A percentile compares a stretch with the other conserved stretches of the same genome.
phyloP scores from a whole-genome alignment of 441 rosid species.

The Arabidopsis lyrata region DNA sequence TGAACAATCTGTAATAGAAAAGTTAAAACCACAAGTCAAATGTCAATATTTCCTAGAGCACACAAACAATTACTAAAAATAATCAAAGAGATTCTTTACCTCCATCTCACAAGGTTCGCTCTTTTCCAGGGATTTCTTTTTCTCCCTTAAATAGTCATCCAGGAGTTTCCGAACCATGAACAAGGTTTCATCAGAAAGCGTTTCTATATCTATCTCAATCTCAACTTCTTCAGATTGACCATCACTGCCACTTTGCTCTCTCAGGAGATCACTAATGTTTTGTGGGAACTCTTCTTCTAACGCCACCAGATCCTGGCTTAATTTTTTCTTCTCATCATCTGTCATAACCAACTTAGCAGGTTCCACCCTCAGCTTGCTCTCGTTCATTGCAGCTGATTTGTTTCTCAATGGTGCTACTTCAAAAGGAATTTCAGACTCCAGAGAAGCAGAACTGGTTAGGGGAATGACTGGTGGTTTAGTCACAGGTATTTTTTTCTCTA shows the following conservation, averaged over 20 bases:
- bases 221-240: constrained; percentile 73
- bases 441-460: constrained; percentile 43
- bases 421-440: constrained; percentile 47
- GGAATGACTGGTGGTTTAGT: constrained; percentile 44
- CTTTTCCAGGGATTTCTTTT: constrained; percentile 55
- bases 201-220: constrained; percentile 88
- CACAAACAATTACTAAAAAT: constrained; percentile 23
- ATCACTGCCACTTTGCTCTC: constrained; percentile 62
- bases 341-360: constrained; percentile 63
- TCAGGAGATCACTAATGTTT: constrained; percentile 69
- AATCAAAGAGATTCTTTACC: constrained; percentile 50
- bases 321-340: constrained; percentile 63
- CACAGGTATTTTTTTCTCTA: constrained; percentile 75
- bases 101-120: constrained; percentile 78
- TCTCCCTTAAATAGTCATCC: constrained; percentile 69
- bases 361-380: constrained; percentile 48
- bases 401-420: constrained; percentile 51
- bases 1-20: constrained; percentile 62
- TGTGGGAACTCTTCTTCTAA: constrained; percentile 76
- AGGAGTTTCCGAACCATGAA: constrained; percentile 71
- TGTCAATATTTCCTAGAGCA: constrained; percentile 12
- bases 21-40: constrained; percentile 35
- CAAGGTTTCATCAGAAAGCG: constrained; percentile 72
- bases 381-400: constrained; percentile 49
- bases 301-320: constrained; percentile 72